phyloP scores from a whole-genome alignment of 108 stramenopile species.

The Conticribra guillardii region DNA sequence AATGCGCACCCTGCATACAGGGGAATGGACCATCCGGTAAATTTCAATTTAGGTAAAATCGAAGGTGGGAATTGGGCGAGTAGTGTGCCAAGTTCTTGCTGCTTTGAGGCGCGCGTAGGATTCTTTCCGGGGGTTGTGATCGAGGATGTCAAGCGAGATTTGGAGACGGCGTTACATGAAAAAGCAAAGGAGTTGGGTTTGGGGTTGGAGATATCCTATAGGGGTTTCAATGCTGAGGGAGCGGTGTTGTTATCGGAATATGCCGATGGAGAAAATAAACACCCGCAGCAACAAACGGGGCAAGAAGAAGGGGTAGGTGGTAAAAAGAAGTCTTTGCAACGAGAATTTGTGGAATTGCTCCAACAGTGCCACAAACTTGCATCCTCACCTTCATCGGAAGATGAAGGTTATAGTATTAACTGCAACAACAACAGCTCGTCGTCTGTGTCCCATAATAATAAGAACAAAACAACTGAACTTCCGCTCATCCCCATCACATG shows the following conservation, averaged over 20 bases:
- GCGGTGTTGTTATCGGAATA: conserved; percentile 31
- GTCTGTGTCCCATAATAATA: too few species aligned
- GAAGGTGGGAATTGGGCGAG: conserved; percentile 31
- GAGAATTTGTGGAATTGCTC: conserved; percentile 24
- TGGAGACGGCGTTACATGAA: conserved; percentile 10
- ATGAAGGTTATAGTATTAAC: background rate
- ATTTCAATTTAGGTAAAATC: conserved; percentile 27
- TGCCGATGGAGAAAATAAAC: background rate
- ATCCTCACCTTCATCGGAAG: background rate
- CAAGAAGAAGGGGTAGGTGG: background rate
- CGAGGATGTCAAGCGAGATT: conserved; percentile 27
- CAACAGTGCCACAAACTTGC: conserved; percentile 14
- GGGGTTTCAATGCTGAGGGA: conserved; percentile 30
- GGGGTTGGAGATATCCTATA: conserved; percentile 21
- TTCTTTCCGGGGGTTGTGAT: conserved; percentile 25
- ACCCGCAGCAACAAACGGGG: too few species aligned
- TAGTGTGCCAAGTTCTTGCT: conserved; percentile 20
- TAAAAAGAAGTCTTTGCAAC: conserved; percentile 11
- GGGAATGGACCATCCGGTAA: conserved; percentile 25
- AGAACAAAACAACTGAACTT: conserved; percentile 3
- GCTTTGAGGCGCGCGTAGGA: conserved; percentile 31
- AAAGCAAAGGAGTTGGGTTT: conserved; percentile 18
- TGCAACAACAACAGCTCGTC: background rate
- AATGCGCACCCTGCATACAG: conserved; percentile 11
- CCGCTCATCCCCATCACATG: conserved; percentile 20